Conservation (phyloP, 805 yeast genomes). For the Lipomyces starkeyi region DNA sequence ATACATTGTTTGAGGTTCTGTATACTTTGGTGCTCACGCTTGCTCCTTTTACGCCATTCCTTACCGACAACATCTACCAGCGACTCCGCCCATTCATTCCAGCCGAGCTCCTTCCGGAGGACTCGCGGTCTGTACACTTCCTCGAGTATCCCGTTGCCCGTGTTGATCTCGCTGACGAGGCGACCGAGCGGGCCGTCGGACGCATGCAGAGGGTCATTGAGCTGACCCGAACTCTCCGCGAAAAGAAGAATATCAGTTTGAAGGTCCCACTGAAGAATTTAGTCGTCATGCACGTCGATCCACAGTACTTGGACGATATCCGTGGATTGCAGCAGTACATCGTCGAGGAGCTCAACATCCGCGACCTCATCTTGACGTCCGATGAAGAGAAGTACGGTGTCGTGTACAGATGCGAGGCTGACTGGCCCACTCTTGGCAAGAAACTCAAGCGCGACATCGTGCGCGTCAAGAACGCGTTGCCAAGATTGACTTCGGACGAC, state of each 20-base stretch:
- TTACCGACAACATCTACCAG: conserved; percentile 87
- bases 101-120: conserved; percentile 56
- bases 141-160: conserved; percentile 86
- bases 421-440: conserved; percentile 98
- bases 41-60: conserved; percentile 99
- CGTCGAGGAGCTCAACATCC: conserved; percentile 88
- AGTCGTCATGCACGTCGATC: conserved; percentile 83
- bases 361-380: conserved; percentile 82
- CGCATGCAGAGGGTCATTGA: conserved; percentile 98
- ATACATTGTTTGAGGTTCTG: conserved; percentile 88
- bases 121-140: conserved; percentile 89
- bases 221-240: conserved; percentile 94
- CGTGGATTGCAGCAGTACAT: conserved; percentile 79
- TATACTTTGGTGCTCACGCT: conserved; percentile 89
- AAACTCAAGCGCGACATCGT: conserved; percentile 93
- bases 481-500: conserved; percentile 76
- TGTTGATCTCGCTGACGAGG: conserved; percentile 77
- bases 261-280: conserved; percentile 92
- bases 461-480: conserved; percentile 93
- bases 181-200: conserved; percentile 83
- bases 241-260: conserved; percentile 89
- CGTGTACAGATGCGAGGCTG: conserved; percentile 92
- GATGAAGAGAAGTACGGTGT: conserved; percentile 94
- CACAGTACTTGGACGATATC: conserved; percentile 74
- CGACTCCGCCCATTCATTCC: conserved; percentile 66